Base-by-base conservation (phyloP, 495 filamentous ascomycete species). In the Penicillium simplicissimum region DNA sequence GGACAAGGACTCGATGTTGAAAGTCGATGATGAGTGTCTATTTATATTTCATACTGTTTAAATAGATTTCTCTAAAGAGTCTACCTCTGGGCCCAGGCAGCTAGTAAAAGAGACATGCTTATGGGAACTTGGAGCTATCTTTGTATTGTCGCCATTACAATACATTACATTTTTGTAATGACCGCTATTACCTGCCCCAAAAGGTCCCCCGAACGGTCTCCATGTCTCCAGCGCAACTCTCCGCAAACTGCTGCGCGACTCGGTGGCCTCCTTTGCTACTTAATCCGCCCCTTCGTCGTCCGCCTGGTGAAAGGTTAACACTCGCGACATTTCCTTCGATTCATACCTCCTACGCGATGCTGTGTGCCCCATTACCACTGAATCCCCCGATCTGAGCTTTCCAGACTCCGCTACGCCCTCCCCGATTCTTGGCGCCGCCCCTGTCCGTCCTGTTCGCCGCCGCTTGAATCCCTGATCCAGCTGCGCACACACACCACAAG, bases 381-480 rank as follows among this genome's bases (percentile, higher is more conserved):
- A 4, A 25, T 53, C 35, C 4, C 51, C 17, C 35, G 19, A 48
- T 42, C 53, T 59, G 59, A 62, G 49, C 63, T 51, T 62, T 28
- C 4, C 11, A 56, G 33, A 43, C 59, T 57, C 43, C 55, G 14
- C 45, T 38, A 34, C 35, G 9, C 28, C 23, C 23, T 15, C 53
- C 55, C 45, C 54, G 47, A 43, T 53, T 62, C 48, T 48, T 57
- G 58, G 58, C 58, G 56, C 52, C 52, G 51, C 45, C 47, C 57
- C 57, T 53, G 51, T 53, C 31, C 35, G 35, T 49, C 13, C 34
- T 51, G 19, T 38, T 31, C 33, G 57, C 49, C 48, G 49, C 57
- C 37, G 43, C 40, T 45, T 13, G 37, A 53, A 25, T 60, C 60
- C 60, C 55, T 40, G 52, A 35, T 57, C 61, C 54, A 34, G 19